phyloP scores from a whole-genome alignment of 73 alveolate genomes.

The Diophrys sp. region DNA sequence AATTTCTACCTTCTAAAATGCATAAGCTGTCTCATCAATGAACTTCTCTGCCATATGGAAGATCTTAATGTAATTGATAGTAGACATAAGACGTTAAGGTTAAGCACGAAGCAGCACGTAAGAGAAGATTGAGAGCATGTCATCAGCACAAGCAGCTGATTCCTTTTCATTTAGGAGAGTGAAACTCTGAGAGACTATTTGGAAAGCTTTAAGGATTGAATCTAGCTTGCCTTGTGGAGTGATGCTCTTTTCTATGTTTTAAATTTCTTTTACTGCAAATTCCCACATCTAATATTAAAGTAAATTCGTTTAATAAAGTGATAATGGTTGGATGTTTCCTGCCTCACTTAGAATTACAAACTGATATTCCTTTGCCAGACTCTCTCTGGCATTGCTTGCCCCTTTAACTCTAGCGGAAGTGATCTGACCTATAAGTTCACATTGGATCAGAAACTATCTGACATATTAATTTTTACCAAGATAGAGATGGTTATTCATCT shows the following conservation, averaged over 20 bases:
- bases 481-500: no score
- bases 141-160: constrained; percentile 1
- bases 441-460: no score
- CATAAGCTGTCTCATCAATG: neutral
- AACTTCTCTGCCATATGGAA: neutral
- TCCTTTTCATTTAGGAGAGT: neutral
- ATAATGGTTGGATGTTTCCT: no score
- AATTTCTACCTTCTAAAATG: neutral
- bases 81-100: neutral
- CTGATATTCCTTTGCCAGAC: no score
- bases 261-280: neutral
- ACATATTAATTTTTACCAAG: no score
- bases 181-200: neutral
- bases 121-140: neutral
- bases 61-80: neutral
- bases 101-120: neutral
- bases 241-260: neutral
- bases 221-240: neutral
- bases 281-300: constrained; percentile 4
- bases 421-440: no score
- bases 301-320: no score
- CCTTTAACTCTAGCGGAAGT: no score
- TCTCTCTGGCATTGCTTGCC: no score
- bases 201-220: neutral
- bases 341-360: no score